Conservation (phyloP, 2,329 filamentous ascomycete genomes). For the Ophiobolus disseminans region DNA sequence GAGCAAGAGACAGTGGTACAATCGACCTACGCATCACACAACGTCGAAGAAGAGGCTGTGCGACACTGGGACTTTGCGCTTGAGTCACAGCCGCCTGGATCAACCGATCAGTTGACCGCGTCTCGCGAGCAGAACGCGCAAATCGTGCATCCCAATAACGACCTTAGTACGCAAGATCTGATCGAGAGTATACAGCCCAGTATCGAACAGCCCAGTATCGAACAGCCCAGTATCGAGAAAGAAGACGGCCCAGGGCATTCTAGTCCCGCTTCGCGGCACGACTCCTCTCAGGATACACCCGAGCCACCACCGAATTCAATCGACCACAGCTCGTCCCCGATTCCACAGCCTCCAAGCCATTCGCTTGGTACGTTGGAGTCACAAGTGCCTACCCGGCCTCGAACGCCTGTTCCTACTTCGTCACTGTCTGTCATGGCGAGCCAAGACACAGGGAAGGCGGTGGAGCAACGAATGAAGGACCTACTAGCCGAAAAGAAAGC, state of each 20-base stretch:
- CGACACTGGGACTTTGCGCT: not conserved
- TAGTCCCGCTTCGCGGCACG: conserved; percentile 34
- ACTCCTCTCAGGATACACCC: conserved; percentile 42
- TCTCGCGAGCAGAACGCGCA: conserved; percentile 37
- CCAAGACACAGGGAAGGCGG: conserved; percentile 10
- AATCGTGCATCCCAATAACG: conserved; percentile 18
- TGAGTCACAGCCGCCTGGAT: conserved; percentile 3
- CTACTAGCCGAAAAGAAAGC: conserved; percentile 9
- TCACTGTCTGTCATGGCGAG: conserved; percentile 24
- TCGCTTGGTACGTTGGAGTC: conserved; percentile 27
- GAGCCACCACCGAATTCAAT: conserved; percentile 11
- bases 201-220: no score
- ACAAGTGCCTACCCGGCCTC: conserved; percentile 26
- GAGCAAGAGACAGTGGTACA: not conserved
- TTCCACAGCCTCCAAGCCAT: conserved; percentile 30
- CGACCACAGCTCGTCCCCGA: conserved; percentile 24
- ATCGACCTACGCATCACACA: not conserved
- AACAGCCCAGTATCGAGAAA: conserved; percentile 23
- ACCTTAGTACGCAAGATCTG: conserved; percentile 26
- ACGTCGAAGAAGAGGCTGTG: not conserved
- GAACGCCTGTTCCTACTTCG: conserved; percentile 20
- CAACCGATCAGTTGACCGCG: conserved; percentile 4
- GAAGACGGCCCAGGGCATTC: not conserved
- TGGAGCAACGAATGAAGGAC: conserved; percentile 17
- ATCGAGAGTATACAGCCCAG: conserved; percentile 23